Base-by-base conservation (phyloP, 2,329 filamentous ascomycete genomes). In the Exserohilum turcica region DNA sequence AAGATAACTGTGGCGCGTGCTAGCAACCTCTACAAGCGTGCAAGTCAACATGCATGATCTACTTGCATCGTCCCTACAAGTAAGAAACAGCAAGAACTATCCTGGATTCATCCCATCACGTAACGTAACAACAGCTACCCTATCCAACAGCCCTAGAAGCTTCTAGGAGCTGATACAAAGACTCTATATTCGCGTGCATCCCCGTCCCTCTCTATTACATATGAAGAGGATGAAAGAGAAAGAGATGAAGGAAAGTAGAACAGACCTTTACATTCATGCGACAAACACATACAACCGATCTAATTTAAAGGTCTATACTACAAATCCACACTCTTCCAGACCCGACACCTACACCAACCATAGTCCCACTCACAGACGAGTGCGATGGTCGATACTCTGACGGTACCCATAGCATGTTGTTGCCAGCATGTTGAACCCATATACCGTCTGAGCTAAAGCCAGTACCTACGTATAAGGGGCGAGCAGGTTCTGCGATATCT, bases 361-460 rank as follows among this genome's bases (percentile, higher is more conserved):
- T 61, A 5, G 43, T 60, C 37, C 58, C 51, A 18, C 45, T 53
- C 35, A 65, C 45, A 43, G 51, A 42, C 43, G 51, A 65, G 35
- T 46, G 54, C 31, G 48, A 60, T 21, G 56, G 54, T 24, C 60
- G 58, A 60, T 65, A 65, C 56, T 66, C 60, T 51, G 50, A 58
- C 13, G 60, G 64, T 45, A 66, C 15, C 58, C 54, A 64, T 5
- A 66, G 48, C 24, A 64, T 29, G n/a, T 64, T 63, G 38, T 62
- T 40, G n/a, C 44, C 47, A 32, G 48, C 43, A 53, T 59, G 35
- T 32, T 37, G 60, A 18, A 67, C 61, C 63, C 56, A 67, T 54
- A 42, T 55, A 5, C 45, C 24, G 35, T 58, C 56, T 54, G 47
- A 43, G 46, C 57, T 61, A 13, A 66, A 7, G 36, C 43, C 50